Conservation (phyloP, 352 stramenopile species). For the Hyaloperonospora brassicae region DNA sequence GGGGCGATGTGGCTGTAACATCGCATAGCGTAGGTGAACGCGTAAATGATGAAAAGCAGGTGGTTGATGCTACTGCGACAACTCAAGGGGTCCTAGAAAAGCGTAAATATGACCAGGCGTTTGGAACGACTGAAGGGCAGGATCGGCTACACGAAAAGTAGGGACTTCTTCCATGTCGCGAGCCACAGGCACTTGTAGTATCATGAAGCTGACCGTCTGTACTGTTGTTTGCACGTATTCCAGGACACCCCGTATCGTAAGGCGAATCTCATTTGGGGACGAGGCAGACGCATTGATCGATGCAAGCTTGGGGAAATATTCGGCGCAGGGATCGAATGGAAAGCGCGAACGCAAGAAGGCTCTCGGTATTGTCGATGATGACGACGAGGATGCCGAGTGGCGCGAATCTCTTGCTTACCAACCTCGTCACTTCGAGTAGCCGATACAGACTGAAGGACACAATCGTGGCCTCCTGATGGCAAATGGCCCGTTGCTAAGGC, state of each 20-base stretch:
- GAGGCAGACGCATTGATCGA: slow-evolving; percentile 15
- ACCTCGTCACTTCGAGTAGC: slow-evolving; percentile 9
- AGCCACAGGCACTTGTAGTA: slow-evolving; percentile 1
- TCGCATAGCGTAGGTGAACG: slow-evolving; percentile 24
- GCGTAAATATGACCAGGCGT: slow-evolving; percentile 16
- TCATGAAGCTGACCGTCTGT: slow-evolving; percentile 4
- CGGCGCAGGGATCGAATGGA: slow-evolving; percentile 6
- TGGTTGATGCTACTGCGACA: slow-evolving; percentile 11
- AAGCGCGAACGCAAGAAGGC: slow-evolving; percentile 25
- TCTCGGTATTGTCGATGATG: slow-evolving; percentile 26
- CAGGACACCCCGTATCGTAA: slow-evolving; percentile 28
- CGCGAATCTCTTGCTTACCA: slow-evolving; percentile 25
- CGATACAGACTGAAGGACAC: background rate
- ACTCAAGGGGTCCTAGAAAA: slow-evolving; percentile 15
- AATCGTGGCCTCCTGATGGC: background rate
- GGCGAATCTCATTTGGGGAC: slow-evolving; percentile 28
- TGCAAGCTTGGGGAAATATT: slow-evolving; percentile 10
- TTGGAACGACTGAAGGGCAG: slow-evolving; percentile 10
- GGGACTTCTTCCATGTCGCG: background rate
- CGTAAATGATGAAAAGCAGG: slow-evolving; percentile 25
- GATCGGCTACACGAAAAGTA: slow-evolving; percentile 23
- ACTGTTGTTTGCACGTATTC: slow-evolving; percentile 2
- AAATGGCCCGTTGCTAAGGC: background rate
- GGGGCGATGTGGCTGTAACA: background rate
- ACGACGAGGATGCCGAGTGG: slow-evolving; percentile 30